phyloP scores from a whole-genome alignment of 2,329 filamentous ascomycete genomes.

The Amesomyces nigricolor region DNA sequence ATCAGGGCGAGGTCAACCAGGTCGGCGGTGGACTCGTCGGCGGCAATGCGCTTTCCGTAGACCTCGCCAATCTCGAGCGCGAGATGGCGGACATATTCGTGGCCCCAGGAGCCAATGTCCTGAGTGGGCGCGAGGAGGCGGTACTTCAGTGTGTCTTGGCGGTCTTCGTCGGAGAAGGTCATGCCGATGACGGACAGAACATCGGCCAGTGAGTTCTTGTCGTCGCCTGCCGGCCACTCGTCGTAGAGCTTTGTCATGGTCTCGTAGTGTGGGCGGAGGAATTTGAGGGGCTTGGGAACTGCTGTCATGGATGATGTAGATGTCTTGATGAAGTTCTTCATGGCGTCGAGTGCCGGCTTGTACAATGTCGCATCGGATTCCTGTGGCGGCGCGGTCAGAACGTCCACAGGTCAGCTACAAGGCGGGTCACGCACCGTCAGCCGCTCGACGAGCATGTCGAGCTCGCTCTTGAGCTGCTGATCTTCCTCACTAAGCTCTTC shows the following conservation, averaged over 20 bases:
- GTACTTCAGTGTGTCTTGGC: slow-evolving; percentile 94
- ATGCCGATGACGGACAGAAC: slow-evolving; percentile 96
- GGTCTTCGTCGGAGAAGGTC: slow-evolving; percentile 96
- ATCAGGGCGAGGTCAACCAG: slow-evolving; percentile 77
- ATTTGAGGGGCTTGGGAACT: slow-evolving; percentile 96
- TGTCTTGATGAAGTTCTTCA: slow-evolving; percentile 98
- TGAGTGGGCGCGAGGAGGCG: slow-evolving; percentile 81
- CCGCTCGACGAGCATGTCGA: slow-evolving; percentile 96
- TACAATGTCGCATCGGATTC: slow-evolving; percentile 84
- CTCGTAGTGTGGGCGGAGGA: slow-evolving; percentile 94
- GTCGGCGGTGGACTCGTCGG: slow-evolving; percentile 78
- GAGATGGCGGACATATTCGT: slow-evolving; percentile 95
- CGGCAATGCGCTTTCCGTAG: slow-evolving; percentile 78
- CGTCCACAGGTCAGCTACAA: neutral
- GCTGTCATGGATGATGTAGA: slow-evolving; percentile 99
- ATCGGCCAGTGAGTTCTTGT: slow-evolving; percentile 88
- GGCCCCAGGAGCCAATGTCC: slow-evolving; percentile 95
- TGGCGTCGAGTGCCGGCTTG: slow-evolving; percentile 86
- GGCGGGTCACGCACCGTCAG: slow-evolving; percentile 58
- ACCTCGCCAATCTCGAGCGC: slow-evolving; percentile 95
- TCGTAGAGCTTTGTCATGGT: slow-evolving; percentile 83
- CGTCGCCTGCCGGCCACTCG: slow-evolving; percentile 74
- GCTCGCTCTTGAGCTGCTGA: slow-evolving; percentile 94
- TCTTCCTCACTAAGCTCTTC: slow-evolving; percentile 98
- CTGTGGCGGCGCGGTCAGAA: slow-evolving; percentile 40